Conservation (phyloP, 2,329 filamentous ascomycete genomes). For the Dothistroma septosporum region DNA sequence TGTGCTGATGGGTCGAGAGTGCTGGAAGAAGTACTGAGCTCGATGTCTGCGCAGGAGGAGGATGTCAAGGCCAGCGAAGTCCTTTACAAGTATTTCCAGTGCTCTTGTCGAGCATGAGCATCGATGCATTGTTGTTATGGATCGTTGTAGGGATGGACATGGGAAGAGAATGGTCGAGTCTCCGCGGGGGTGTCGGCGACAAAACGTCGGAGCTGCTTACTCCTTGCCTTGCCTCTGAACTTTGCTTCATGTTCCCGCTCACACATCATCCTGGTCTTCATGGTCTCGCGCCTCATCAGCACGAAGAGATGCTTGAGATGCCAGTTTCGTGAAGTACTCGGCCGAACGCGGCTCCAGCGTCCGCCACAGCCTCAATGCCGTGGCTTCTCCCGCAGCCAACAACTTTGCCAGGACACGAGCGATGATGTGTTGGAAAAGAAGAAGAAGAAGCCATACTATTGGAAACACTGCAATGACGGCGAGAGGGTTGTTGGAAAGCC, state of each 20-base stretch:
- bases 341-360: not conserved
- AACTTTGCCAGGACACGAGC: not conserved
- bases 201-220: not conserved
- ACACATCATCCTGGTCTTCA: not conserved
- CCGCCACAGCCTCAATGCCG: not conserved
- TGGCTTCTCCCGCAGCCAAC: not conserved
- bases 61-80: slow-evolving; percentile 24
- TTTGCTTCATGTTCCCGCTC: not conserved
- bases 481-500: slow-evolving; percentile 26
- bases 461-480: slow-evolving; percentile 36
- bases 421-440: not conserved
- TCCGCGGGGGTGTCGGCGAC: too few species aligned
- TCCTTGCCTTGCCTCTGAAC: not conserved
- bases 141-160: not conserved
- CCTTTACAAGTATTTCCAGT: slow-evolving; percentile 23
- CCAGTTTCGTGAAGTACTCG: slow-evolving; percentile 5
- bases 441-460: slow-evolving; percentile 2
- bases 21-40: slow-evolving; percentile 15
- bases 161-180: too few species aligned
- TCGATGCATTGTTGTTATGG: slow-evolving; percentile 12
- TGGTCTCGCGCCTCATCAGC: slow-evolving; percentile 3
- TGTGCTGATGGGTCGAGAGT: slow-evolving; percentile 12
- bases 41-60: slow-evolving; percentile 19
- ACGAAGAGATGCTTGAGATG: slow-evolving; percentile 6
- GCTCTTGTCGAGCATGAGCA: slow-evolving; percentile 24